Evolutionary conservation across 345 rosid genomes (phyloP), one percentile per base, ranked within the genome.

Genomic region (Psidium guajava): DNA sequence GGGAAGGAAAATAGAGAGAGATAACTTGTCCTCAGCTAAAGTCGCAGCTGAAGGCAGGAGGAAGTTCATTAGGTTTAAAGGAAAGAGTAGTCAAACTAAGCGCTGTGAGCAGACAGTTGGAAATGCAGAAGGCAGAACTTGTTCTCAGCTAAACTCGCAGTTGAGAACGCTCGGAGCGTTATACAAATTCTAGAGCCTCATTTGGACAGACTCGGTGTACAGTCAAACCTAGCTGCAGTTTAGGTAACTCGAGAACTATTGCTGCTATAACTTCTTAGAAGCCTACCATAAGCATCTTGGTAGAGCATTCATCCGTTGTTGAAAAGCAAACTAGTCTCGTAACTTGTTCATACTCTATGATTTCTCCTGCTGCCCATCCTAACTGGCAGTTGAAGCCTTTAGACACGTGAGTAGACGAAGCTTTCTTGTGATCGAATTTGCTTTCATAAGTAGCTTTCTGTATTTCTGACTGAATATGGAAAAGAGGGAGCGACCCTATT

Each of bases 11-110:
- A 49, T 3, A 49, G 10, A 44, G 8, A 44, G 2, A 9, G 50
- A 49, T 3, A 49, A 49, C 50, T 49, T 49, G 12, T 49, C 12
- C 50, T 49, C 50, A 49, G 11, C 50, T 49, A 9, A 49, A 49
- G 50, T 49, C 12, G 11, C 50, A 49, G 50, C 50, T 49, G 50
- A 49, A 9, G 50, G 50, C 11, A 49, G 50, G 9, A 9, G 50
- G 50, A 49, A 49, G 1, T 49, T 49, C 50, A 49, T 49, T 49
- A 92, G 94, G 92, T 85, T 64, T 96, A 27, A 96, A 97, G 90
- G 97, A 89, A 75, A 94, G 94, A 83, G 89, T 94, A 47, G 94
- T 96, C 61, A 92, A 93, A 90, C 93, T 93, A 53, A 91, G 88
- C 82, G 85, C 89, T 86, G 86, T 89, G 55, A 93, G 88, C 75